Evolutionary conservation across 2,329 filamentous ascomycete genomes (phyloP), one percentile per base, ranked within the genome.

Genomic region (Aspergillus candidus): DNA sequence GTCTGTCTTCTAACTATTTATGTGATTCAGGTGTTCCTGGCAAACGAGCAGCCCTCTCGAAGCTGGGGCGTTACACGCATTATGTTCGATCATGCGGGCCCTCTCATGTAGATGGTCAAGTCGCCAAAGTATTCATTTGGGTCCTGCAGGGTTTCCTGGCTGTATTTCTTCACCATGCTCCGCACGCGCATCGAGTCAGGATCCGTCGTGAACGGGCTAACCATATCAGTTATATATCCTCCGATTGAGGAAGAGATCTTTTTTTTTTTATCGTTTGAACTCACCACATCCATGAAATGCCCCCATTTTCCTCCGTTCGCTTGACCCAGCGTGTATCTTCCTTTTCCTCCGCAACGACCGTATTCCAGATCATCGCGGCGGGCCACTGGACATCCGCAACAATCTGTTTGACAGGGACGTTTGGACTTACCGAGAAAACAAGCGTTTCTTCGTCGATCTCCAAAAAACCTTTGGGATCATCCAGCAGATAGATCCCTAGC

Each of bases 301-400:
- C 45, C 7, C 54, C 51, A 43, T 49, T 44, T 13, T 41, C 39
- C 13, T 32, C 40, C 11, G 40, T 33, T 13, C 41, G 38, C 32
- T 49, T 52, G 43, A 41, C 40, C 54, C 54, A 55, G 11, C 22
- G 32, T 27, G 40, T 39, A 2, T 22, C n/a, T 8, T 47, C 41
- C 27, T 37, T 35, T n/a, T 51, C 44, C 10, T 43, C 18, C 11
- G 35, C 8, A 4, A 18, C 29, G 2, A 59, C 50, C 0, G 38
- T 50, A 40, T 57, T 46, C 60, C 60, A 63, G 8, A 63, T 45
- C 43, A 63, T 55, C n/a, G 59, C 48, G 2, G 51, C 56, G 6
- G 67, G 68, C 35, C 59, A 61, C 34, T 65, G 59, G 38, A 65
- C 51, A 49, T 70, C 68, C n/a, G 62, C 59, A 31, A 71, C 53